Conservation (phyloP, 2,329 filamentous ascomycete genomes). For the Nothophoma quercina region DNA sequence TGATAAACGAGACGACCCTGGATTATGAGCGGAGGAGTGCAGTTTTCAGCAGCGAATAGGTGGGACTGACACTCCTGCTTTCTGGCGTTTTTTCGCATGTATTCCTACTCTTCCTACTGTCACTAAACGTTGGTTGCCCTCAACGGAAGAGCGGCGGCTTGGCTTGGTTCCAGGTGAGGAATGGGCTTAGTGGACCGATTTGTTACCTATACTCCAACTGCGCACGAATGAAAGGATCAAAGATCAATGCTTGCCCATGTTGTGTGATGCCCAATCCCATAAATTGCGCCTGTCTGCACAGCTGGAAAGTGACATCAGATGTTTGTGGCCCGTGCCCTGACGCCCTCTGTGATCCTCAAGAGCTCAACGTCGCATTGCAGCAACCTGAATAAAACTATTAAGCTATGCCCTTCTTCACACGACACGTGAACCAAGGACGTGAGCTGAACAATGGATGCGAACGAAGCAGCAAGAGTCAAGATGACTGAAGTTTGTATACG, state of each 20-base stretch:
- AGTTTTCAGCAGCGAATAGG: conserved; percentile 2
- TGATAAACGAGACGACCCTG: conserved; percentile 1
- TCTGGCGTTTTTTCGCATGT: conserved; percentile 35
- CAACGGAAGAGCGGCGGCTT: conserved; percentile 24
- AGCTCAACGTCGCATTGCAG: no score
- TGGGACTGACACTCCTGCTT: conserved; percentile 4
- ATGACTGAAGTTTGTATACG: no score
- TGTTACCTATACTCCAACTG: conserved; percentile 44
- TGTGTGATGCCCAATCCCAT: neutral
- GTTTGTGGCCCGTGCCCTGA: conserved; percentile 1
- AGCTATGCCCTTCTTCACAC: neutral
- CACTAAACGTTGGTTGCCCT: conserved; percentile 43
- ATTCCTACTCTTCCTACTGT: conserved; percentile 49
- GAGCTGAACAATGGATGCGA: no score
- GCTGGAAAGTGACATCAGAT: conserved; percentile 3
- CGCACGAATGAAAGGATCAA: conserved; percentile 27
- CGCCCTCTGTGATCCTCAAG: no score
- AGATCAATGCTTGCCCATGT: neutral
- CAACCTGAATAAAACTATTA: no score
- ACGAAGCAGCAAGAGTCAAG: no score
- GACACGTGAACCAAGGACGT: no score
- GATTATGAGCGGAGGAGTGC: conserved; percentile 3
- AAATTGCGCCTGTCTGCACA: neutral
- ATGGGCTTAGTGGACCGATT: conserved; percentile 28
- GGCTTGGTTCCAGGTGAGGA: conserved; percentile 20